Conservation (phyloP, 805 yeast genomes). For the Saturnispora hagleri region DNA sequence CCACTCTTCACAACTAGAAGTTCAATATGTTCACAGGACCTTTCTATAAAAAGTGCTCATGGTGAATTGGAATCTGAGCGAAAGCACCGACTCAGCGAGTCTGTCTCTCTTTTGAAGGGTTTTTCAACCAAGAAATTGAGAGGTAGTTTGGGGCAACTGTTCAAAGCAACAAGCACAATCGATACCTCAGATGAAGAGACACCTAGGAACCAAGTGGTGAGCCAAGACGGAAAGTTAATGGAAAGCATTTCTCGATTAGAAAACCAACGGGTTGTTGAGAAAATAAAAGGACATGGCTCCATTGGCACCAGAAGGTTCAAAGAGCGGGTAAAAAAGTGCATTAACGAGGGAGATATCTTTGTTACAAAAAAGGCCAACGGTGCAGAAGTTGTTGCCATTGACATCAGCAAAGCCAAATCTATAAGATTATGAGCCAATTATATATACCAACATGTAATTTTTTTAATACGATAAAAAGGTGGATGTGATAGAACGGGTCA, state of each 20-base stretch:
- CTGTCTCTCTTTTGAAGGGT: neutral
- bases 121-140: neutral
- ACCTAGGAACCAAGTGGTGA: no score
- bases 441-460: neutral
- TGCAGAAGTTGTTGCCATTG: slow-evolving; percentile 16
- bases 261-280: slow-evolving; percentile 16
- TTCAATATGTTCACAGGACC: neutral
- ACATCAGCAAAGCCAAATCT: slow-evolving; percentile 10
- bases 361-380: slow-evolving; percentile 15
- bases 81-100: neutral
- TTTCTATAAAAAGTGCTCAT: no score
- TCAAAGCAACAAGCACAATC: neutral
- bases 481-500: neutral
- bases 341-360: slow-evolving; percentile 15
- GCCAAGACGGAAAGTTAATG: neutral
- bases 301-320: slow-evolving; percentile 15
- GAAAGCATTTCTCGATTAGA: slow-evolving; percentile 8
- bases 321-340: slow-evolving; percentile 14
- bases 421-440: neutral
- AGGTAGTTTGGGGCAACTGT: neutral
- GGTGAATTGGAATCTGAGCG: neutral
- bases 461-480: neutral
- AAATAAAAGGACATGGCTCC: slow-evolving; percentile 12
- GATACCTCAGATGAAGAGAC: neutral
- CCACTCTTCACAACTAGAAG: neutral